Percentiles rank a stretch among this genome's conserved stretches.
phyloP scores from a whole-genome alignment of 2,329 filamentous ascomycete genomes.

The Metarhizium humberi region DNA sequence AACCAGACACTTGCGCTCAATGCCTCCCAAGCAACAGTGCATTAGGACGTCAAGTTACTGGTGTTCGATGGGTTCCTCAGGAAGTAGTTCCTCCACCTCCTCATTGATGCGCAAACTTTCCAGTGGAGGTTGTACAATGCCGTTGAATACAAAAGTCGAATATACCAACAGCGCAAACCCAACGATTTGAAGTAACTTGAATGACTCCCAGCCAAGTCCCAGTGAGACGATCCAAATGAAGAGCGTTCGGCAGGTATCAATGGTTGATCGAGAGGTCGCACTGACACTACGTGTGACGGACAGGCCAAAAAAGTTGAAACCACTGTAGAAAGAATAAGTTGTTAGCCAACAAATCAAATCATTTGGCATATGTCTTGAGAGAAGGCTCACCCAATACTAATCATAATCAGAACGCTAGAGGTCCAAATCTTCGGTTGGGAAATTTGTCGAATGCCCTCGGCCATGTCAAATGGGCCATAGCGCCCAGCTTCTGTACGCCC shows the following conservation, averaged over 20 bases:
- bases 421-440: slow-evolving; percentile 58
- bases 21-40: neutral
- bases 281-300: slow-evolving; percentile 85
- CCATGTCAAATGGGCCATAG: slow-evolving; percentile 83
- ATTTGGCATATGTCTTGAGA: neutral
- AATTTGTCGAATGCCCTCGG: slow-evolving; percentile 77
- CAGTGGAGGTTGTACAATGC: slow-evolving; percentile 76
- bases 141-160: slow-evolving; percentile 94
- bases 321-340: slow-evolving; percentile 38
- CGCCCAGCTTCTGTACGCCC: slow-evolving; percentile 65
- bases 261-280: slow-evolving; percentile 88
- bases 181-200: slow-evolving; percentile 91
- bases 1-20: neutral
- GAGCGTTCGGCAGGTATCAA: slow-evolving; percentile 92
- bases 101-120: slow-evolving; percentile 50
- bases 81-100: slow-evolving; percentile 57
- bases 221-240: slow-evolving; percentile 98
- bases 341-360: slow-evolving; percentile 2
- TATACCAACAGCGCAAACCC: slow-evolving; percentile 90
- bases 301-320: slow-evolving; percentile 98
- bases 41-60: slow-evolving; percentile 10
- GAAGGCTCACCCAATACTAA: slow-evolving; percentile 73
- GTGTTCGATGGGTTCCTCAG: slow-evolving; percentile 80
- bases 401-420: slow-evolving; percentile 85
- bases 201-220: slow-evolving; percentile 88